Evolutionary conservation across 1,139 yeast species (phyloP), one percentile per base, ranked within the genome.

Genomic region (Tardiomyces blankii): DNA sequence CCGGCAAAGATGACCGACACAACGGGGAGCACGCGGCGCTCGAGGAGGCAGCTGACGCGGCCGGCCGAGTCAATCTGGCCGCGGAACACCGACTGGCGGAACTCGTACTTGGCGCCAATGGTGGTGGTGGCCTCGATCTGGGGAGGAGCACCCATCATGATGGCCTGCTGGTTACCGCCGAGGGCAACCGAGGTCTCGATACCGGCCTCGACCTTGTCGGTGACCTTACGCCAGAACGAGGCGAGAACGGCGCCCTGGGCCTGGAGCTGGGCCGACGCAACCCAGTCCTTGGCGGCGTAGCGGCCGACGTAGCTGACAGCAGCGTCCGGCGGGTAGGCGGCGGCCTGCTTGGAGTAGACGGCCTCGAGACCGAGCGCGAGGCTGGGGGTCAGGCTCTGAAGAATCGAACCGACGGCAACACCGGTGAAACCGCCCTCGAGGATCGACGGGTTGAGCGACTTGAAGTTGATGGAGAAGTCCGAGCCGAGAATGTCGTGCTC

Each of bases 61-160:
- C 98, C 98, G 51, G 76, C 74, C 46, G 95, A 80, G 69, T 89
- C 96, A 52, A 91, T 64, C 68, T 89, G 95, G 61, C 97, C 97
- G 69, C 98, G 82, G 78, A 87, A 88, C 48, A 87, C 82, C 50
- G 95, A 82, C 69, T 88, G 94, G 72, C 96, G 88, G 77, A 88
- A 93, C 72, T 91, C 98, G 69, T 91, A 91, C 72, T 89, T 91
- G 60, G 96, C 96, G 68, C 96, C 98, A 49, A 91, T 67, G 52
- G 96, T 85, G 59, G 99, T 89, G 58, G 78, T 77, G 61, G 95
- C 97, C 64, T 89, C 96, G 49, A 87, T 74, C 48, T 86, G 86
- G 54, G 86, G 79, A 52, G 93, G 86, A 48, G 85, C 79, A 50
- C 88, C 89, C 75, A 82, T 74, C 71, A 86, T 64, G 66, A 69